These are phyloP conservation scores for Vigna angularis DNA, from an alignment of 306 rosid species.

Conservation along the genomic window DNA sequence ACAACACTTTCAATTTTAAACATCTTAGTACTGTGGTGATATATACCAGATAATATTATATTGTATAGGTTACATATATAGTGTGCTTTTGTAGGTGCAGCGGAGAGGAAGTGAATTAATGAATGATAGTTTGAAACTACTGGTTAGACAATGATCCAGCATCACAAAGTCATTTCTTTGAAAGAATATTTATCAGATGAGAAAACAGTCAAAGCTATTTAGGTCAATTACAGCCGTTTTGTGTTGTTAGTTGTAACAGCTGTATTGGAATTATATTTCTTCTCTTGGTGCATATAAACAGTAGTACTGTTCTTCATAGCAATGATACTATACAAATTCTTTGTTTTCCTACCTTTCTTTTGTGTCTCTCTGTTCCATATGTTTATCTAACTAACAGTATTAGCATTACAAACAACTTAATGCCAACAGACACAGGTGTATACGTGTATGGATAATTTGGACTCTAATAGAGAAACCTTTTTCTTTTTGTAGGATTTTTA, in stretches of 20 bases:
- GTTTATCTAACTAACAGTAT: background rate
- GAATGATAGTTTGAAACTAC: background rate
- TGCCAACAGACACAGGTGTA: constrained; percentile 17
- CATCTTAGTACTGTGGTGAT: background rate
- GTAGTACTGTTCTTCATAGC: too few species aligned
- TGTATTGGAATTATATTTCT: too few species aligned
- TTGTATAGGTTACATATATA: background rate
- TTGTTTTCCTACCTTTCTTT: too few species aligned
- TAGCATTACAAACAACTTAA: constrained; percentile 25
- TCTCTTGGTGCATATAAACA: too few species aligned
- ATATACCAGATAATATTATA: constrained; percentile 4
- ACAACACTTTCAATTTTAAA: constrained; percentile 13
- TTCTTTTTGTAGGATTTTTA: background rate
- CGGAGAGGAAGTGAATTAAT: constrained; percentile 7
- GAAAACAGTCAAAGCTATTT: too few species aligned
- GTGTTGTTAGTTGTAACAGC: too few species aligned
- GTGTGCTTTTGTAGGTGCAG: background rate
- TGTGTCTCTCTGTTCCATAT: too few species aligned
- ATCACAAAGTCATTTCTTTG: background rate
- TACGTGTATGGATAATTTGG: background rate
- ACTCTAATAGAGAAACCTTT: constrained; percentile 1
- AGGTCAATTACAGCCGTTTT: too few species aligned
- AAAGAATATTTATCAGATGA: background rate
- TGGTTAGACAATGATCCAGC: constrained; percentile 7
- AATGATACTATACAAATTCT: too few species aligned